phyloP scores from a whole-genome alignment of 345 rosid species.

The Salix caprea region DNA sequence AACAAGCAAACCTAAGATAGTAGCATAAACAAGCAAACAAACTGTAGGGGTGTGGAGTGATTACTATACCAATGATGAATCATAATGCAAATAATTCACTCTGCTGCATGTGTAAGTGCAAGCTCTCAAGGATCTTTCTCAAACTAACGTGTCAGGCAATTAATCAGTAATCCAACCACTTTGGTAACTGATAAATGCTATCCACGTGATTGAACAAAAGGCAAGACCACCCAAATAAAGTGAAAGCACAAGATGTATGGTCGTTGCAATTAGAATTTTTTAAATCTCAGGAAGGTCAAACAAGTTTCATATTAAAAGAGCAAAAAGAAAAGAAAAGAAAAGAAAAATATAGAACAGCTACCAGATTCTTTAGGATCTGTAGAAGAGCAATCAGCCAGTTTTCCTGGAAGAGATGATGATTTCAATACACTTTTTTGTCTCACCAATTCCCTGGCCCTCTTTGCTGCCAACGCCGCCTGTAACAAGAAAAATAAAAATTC shows the following conservation, averaged over 20 bases:
- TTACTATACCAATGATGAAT: neutral
- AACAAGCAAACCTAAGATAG: neutral
- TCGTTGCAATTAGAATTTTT: neutral
- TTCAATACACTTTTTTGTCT: conserved; percentile 81
- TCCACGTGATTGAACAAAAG: neutral
- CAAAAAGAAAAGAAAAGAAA: neutral
- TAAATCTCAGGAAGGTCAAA: neutral
- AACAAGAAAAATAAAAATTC: conserved; percentile 14
- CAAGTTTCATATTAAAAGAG: neutral
- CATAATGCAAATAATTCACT: neutral
- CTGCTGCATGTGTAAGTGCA: neutral
- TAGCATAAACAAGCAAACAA: neutral
- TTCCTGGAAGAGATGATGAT: conserved; percentile 97
- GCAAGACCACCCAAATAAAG: neutral
- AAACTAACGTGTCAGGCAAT: neutral
- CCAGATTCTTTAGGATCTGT: conserved; percentile 91
- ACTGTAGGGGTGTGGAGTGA: neutral
- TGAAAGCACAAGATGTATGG: neutral
- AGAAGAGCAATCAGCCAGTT: conserved; percentile 94
- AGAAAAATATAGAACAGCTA: conserved; percentile 20
- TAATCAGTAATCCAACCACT: neutral
- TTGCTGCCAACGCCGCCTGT: conserved; percentile 99
- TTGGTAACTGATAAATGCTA: neutral
- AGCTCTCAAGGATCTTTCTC: neutral
- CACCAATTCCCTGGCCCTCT: conserved; percentile 94